Conservation (phyloP, 768 basidiomycete genomes). For the Xerocomus spinulosus region DNA sequence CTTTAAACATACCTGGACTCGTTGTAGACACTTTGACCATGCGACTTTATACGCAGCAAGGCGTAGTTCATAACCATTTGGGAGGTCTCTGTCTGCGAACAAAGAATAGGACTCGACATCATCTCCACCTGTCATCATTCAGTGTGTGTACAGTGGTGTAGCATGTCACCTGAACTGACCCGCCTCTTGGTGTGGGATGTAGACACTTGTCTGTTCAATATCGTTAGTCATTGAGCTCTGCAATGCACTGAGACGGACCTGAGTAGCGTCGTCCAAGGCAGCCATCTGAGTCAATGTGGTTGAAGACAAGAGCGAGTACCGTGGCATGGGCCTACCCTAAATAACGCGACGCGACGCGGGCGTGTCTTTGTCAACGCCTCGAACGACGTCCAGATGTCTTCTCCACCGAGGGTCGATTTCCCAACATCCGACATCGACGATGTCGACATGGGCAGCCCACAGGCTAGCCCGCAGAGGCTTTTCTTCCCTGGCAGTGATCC, state of each 20-base stretch:
- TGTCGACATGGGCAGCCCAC: conserved; percentile 45
- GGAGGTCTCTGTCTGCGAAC: conserved; percentile 29
- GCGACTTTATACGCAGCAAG: conserved; percentile 50
- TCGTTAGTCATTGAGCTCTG: conserved; percentile 5
- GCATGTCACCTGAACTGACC: conserved; percentile 14
- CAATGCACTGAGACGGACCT: conserved; percentile 17
- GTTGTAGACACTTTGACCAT: conserved; percentile 56
- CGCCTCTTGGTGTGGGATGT: conserved; percentile 24
- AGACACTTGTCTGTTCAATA: conserved; percentile 23
- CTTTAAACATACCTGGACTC: conserved; percentile 46
- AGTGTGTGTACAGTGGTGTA: neutral
- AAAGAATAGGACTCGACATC: conserved; percentile 21
- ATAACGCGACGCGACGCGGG: conserved; percentile 55
- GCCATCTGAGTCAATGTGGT: conserved; percentile 12
- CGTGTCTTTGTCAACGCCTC: conserved; percentile 10
- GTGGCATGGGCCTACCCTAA: conserved; percentile 42
- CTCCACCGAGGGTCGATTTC: conserved; percentile 60
- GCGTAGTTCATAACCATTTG: conserved; percentile 36
- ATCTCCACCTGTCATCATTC: conserved; percentile 11
- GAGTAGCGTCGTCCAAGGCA: conserved; percentile 22
- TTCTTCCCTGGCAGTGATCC: conserved; percentile 34
- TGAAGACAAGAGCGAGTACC: neutral
- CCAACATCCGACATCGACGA: conserved; percentile 56
- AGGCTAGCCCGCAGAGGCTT: conserved; percentile 17
- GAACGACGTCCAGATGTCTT: conserved; percentile 45